Conservation (phyloP, 768 basidiomycete genomes). For the Pisolithus albus region DNA sequence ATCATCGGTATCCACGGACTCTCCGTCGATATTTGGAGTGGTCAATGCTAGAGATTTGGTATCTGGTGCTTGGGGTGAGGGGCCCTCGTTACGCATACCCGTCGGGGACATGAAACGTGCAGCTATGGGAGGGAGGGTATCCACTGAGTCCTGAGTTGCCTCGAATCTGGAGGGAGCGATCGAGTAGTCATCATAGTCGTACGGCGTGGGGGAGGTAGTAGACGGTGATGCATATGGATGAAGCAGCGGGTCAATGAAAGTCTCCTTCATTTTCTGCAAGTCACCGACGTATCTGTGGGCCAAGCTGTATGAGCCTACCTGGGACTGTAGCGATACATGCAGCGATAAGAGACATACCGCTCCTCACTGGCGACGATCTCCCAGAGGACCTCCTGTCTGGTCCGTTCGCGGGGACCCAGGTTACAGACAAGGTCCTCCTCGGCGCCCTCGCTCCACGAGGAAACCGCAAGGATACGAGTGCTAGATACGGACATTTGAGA, state of each 20-base stretch:
- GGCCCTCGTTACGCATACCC: constrained; percentile 42
- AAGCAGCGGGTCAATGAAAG: constrained; percentile 83
- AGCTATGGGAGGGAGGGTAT: constrained; percentile 76
- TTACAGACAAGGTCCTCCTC: constrained; percentile 92
- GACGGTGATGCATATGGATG: constrained; percentile 59
- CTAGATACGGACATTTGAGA: constrained; percentile 69
- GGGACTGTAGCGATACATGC: neutral
- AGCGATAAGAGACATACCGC: constrained; percentile 44
- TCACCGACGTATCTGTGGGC: constrained; percentile 80
- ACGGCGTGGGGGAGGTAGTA: constrained; percentile 42
- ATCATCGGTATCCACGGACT: constrained; percentile 69
- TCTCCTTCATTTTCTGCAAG: constrained; percentile 85
- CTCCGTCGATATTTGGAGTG: constrained; percentile 62
- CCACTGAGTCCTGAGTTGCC: constrained; percentile 63
- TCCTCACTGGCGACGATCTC: constrained; percentile 97
- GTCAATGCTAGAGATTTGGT: constrained; percentile 42
- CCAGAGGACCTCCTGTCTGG: constrained; percentile 92
- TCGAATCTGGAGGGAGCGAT: constrained; percentile 38
- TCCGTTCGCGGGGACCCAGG: constrained; percentile 88
- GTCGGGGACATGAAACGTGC: constrained; percentile 81
- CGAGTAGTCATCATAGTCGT: constrained; percentile 62
- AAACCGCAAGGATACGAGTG: constrained; percentile 67
- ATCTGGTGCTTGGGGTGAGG: constrained; percentile 34
- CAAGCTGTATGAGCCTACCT: too few relatives aligned
- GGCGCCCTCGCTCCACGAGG: constrained; percentile 90